phyloP scores from a whole-genome alignment of 2,329 filamentous ascomycete genomes.

The Epichloe baconii region DNA sequence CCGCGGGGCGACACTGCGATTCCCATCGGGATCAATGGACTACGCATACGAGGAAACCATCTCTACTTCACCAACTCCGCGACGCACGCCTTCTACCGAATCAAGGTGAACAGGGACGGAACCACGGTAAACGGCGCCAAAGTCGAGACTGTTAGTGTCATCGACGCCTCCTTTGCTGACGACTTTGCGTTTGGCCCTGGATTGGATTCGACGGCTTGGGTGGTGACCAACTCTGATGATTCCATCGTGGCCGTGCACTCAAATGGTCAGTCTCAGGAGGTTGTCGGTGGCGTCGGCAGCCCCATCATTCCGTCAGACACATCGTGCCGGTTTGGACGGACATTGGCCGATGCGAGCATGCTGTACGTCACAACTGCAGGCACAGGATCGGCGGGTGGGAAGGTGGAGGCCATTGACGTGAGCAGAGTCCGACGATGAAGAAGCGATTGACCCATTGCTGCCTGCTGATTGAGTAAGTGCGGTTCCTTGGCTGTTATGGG shows the following conservation, averaged over 20 bases:
- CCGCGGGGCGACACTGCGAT: constrained; percentile 28
- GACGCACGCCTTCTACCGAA: constrained; percentile 14
- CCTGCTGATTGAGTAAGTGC: too few relatives aligned
- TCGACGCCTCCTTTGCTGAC: constrained; percentile 8
- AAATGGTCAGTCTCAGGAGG: background rate
- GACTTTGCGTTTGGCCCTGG: constrained; percentile 10
- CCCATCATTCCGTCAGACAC: background rate
- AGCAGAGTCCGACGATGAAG: background rate
- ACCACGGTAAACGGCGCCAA: background rate
- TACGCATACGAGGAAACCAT: constrained; percentile 29
- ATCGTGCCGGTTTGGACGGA: constrained; percentile 2
- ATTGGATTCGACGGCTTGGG: constrained; percentile 6
- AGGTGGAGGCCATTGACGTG: constrained; percentile 1
- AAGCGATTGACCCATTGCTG: too few relatives aligned
- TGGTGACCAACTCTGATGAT: constrained; percentile 8
- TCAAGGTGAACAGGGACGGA: constrained; percentile 7
- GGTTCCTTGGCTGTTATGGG: too few relatives aligned
- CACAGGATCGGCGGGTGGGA: background rate
- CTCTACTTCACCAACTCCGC: constrained; percentile 35
- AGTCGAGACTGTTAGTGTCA: constrained; percentile 6
- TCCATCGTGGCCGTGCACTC: constrained; percentile 4
- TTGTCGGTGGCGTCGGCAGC: background rate
- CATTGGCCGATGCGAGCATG: background rate
- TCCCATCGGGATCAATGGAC: constrained; percentile 18
- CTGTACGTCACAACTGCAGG: constrained; percentile 3